A percentile compares a stretch with the other conserved stretches of the same genome.
Conservation (phyloP, 495 filamentous ascomycete species). For the Pyrenula aspistea region DNA sequence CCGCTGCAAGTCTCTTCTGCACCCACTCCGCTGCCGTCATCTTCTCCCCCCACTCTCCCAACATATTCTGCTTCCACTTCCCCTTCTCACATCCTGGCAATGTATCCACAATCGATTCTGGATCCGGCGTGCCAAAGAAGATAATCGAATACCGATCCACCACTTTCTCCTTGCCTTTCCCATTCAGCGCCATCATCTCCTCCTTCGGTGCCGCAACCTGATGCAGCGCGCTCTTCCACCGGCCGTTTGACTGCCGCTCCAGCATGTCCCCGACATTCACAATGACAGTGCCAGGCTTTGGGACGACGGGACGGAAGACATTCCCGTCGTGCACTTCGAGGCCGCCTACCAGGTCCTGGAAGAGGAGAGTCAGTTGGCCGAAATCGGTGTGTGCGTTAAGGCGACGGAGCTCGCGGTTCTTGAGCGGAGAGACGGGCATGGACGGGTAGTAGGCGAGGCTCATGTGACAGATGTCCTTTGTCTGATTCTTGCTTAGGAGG, state of each 20-base stretch:
- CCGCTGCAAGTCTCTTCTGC: not conserved
- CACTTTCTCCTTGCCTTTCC: conserved; percentile 4
- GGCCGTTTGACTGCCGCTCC: conserved; percentile 49
- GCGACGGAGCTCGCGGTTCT: conserved; percentile 13
- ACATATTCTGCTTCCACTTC: not conserved
- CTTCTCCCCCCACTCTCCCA: not conserved
- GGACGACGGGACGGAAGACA: conserved; percentile 11
- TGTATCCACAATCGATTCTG: not conserved
- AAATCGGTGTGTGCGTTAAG: conserved; percentile 34
- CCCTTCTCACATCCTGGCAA: not conserved
- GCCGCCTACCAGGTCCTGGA: conserved; percentile 33
- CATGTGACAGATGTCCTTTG: conserved; percentile 4
- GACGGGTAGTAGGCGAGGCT: conserved; percentile 30
- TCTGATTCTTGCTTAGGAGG: conserved; percentile 40
- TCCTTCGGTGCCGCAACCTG: not conserved
- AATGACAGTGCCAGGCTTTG: conserved; percentile 36
- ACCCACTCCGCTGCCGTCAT: not conserved
- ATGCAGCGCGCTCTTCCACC: conserved; percentile 11
- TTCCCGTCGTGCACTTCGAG: conserved; percentile 29
- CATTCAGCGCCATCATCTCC: conserved; percentile 2
- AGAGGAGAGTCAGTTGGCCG: conserved; percentile 34
- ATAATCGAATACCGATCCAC: conserved; percentile 20
- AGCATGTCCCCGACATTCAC: conserved; percentile 57
- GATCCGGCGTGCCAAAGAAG: conserved; percentile 12
- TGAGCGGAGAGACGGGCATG: conserved; percentile 9